These are phyloP conservation scores for Mucor ambiguus DNA, from an alignment of 371 early-diverging fungal genomes.

Conservation along the genomic window DNA sequence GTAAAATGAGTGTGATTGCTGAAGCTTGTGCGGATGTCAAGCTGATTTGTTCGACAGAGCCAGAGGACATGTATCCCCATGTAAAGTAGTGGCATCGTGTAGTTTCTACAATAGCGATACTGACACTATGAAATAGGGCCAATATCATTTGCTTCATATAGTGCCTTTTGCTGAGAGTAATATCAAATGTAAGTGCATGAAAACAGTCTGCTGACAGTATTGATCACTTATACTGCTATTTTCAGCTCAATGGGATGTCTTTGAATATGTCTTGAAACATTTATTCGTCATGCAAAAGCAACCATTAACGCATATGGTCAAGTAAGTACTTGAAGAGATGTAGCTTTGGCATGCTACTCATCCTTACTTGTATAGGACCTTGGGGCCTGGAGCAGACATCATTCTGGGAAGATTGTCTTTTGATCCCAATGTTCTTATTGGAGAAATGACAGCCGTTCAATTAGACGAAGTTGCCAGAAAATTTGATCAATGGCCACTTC, in stretches of 20 bases:
- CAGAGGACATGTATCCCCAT: slow-evolving; percentile 35
- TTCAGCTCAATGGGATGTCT: slow-evolving; percentile 58
- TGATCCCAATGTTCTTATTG: slow-evolving; percentile 46
- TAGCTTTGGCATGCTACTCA: not conserved
- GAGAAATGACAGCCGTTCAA: slow-evolving; percentile 56
- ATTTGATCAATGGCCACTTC: slow-evolving; percentile 67
- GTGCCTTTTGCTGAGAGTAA: slow-evolving; percentile 45
- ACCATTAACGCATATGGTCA: slow-evolving; percentile 54
- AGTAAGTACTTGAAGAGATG: slow-evolving; percentile 36
- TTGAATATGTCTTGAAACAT: slow-evolving; percentile 61
- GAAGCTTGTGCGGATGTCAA: slow-evolving; percentile 41
- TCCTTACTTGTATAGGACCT: slow-evolving; percentile 30
- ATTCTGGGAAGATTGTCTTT: slow-evolving; percentile 56
- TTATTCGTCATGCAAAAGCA: slow-evolving; percentile 51
- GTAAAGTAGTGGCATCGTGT: slow-evolving; percentile 16
- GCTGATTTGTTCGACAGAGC: slow-evolving; percentile 22
- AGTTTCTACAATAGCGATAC: not conserved
- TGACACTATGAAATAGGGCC: slow-evolving; percentile 25
- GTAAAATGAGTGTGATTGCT: slow-evolving; percentile 49
- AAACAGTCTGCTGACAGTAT: no score
- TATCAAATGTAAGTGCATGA: slow-evolving; percentile 40
- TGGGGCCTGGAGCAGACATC: slow-evolving; percentile 69
- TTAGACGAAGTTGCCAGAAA: slow-evolving; percentile 59
- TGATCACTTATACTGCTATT: not conserved
- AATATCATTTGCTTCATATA: slow-evolving; percentile 50